These are phyloP conservation scores for Prunus padus DNA, from an alignment of 306 rosid species.

Conservation along the genomic window DNA sequence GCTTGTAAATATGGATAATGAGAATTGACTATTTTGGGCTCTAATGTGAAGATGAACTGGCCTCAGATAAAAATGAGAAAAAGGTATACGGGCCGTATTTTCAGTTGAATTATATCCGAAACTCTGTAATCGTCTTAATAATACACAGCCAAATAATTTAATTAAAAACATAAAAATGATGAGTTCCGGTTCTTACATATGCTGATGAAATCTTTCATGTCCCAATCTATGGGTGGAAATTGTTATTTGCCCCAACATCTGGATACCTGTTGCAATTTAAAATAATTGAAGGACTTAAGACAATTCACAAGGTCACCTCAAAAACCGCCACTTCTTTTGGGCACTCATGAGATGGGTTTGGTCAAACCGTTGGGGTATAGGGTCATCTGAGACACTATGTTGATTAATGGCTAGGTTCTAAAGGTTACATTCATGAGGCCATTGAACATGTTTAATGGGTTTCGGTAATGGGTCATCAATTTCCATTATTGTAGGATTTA, in stretches of 20 bases:
- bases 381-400: background rate
- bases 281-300: background rate
- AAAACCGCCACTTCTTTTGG: background rate
- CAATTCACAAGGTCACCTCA: background rate
- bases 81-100: background rate
- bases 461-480: background rate
- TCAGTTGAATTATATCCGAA: background rate
- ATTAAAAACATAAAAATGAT: background rate
- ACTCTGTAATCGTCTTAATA: background rate
- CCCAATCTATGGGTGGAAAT: background rate
- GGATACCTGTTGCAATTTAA: background rate
- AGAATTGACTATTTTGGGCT: background rate
- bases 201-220: background rate
- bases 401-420: background rate
- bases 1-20: background rate
- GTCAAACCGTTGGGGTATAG: background rate
- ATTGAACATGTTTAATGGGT: background rate
- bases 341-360: background rate
- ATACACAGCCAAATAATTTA: background rate
- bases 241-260: background rate
- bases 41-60: background rate
- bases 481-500: background rate
- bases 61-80: background rate
- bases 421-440: background rate
- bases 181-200: background rate